These are phyloP conservation scores for Vachellia collinsii DNA, from an alignment of 306 rosid genomes.

Conservation along the genomic window DNA sequence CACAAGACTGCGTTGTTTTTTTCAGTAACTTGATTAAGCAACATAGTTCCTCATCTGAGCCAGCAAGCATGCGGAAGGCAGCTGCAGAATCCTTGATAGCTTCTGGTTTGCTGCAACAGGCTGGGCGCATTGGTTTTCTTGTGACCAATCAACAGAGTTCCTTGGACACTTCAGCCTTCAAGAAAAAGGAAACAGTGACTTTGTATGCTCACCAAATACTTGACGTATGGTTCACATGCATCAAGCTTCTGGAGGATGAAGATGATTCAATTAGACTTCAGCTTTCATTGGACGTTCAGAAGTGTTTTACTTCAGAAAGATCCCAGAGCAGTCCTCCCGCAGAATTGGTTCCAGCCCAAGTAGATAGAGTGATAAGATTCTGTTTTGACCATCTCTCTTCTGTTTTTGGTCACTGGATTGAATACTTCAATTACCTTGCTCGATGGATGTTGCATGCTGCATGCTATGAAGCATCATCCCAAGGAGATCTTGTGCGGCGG, in stretches of 20 bases:
- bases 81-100: constrained; percentile 82
- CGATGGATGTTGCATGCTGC: constrained; percentile 60
- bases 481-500: constrained; percentile 81
- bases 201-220: constrained; percentile 68
- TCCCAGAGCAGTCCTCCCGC: constrained; percentile 39
- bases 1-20: constrained; percentile 58
- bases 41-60: constrained; percentile 71
- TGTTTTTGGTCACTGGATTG: constrained; percentile 82
- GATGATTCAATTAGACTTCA: constrained; percentile 72
- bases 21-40: constrained; percentile 60
- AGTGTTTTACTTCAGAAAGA: constrained; percentile 58
- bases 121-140: constrained; percentile 51
- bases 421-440: constrained; percentile 69
- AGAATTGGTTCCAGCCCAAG: constrained; percentile 72
- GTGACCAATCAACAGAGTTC: constrained; percentile 50
- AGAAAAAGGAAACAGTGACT: constrained; percentile 56
- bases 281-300: constrained; percentile 73
- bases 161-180: constrained; percentile 40
- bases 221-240: constrained; percentile 81
- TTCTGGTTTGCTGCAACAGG: constrained; percentile 89
- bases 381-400: constrained; percentile 84
- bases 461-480: constrained; percentile 44
- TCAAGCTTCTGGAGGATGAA: constrained; percentile 93
- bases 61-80: constrained; percentile 76
- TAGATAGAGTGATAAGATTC: constrained; percentile 79